A percentile compares a stretch with the other conserved stretches of the same genome.
Evolutionary conservation across 1,284 basidiomycete genomes (phyloP).

Genomic region (Singerocomus rubriflavus): DNA sequence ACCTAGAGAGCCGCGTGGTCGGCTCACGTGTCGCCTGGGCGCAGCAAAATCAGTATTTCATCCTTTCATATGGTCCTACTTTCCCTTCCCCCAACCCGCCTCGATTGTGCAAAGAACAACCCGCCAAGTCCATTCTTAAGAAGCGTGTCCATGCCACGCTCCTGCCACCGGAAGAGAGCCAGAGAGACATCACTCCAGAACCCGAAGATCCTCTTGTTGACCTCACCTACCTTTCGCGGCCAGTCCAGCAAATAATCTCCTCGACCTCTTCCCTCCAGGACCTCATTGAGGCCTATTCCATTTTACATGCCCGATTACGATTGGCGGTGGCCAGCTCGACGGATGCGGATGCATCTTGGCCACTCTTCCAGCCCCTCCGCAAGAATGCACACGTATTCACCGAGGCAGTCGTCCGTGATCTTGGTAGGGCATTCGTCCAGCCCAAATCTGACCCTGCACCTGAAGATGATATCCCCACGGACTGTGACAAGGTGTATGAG

Average conservation of each 20-base stretch:
- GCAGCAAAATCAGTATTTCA: slow-evolving; percentile 51
- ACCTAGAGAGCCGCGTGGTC: slow-evolving; percentile 47
- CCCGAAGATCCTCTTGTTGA: slow-evolving; percentile 64
- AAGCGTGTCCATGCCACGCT: slow-evolving; percentile 37
- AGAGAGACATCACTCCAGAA: slow-evolving; percentile 67
- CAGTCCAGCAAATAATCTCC: slow-evolving; percentile 56
- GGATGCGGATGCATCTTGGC: slow-evolving; percentile 60
- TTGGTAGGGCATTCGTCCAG: slow-evolving; percentile 58
- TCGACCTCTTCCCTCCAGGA: slow-evolving; percentile 46
- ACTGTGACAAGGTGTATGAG: slow-evolving; percentile 26
- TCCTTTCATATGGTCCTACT: slow-evolving; percentile 38
- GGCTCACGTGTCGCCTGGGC: slow-evolving; percentile 58
- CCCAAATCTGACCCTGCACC: slow-evolving; percentile 38
- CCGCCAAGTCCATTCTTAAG: slow-evolving; percentile 65
- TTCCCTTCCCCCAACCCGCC: slow-evolving; percentile 31
- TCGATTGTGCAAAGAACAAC: slow-evolving; percentile 39
- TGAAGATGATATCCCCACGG: slow-evolving; percentile 27
- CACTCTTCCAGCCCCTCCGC: slow-evolving; percentile 65
- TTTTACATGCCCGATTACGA: slow-evolving; percentile 62
- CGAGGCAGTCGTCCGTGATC: slow-evolving; percentile 56
- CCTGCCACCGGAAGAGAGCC: slow-evolving; percentile 40
- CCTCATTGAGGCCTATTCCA: slow-evolving; percentile 68
- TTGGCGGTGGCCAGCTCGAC: slow-evolving; percentile 44
- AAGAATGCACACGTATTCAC: slow-evolving; percentile 49
- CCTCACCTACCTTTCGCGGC: slow-evolving; percentile 56